Evolutionary conservation across 2,329 filamentous ascomycete genomes (phyloP).

Genomic region (Clarireedia paspali): DNA sequence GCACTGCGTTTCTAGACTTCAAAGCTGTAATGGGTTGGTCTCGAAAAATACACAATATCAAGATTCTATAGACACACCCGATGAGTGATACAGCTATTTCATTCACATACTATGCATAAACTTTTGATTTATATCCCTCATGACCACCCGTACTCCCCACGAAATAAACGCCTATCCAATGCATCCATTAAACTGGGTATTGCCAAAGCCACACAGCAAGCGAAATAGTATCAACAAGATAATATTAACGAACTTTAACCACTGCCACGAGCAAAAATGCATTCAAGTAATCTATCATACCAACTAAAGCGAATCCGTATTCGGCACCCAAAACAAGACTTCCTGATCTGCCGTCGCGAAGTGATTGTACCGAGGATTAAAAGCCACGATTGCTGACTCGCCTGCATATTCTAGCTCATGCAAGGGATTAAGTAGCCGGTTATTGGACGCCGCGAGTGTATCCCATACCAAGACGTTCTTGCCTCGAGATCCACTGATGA

Average conservation of each 20-base stretch:
- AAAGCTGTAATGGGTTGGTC: too few relatives aligned
- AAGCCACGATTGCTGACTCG: slow-evolving; percentile 68
- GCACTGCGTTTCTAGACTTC: too few relatives aligned
- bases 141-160: neutral
- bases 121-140: neutral
- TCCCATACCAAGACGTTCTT: slow-evolving; percentile 83
- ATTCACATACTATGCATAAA: neutral
- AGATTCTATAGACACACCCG: neutral
- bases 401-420: slow-evolving; percentile 58
- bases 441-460: slow-evolving; percentile 47
- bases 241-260: neutral
- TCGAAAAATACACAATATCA: too few relatives aligned
- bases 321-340: slow-evolving; percentile 69
- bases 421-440: slow-evolving; percentile 55
- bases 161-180: slow-evolving; percentile 3
- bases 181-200: slow-evolving; percentile 6
- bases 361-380: slow-evolving; percentile 88
- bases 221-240: neutral
- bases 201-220: slow-evolving; percentile 3
- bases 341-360: slow-evolving; percentile 86
- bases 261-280: neutral
- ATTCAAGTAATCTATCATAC: too few relatives aligned
- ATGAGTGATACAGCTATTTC: neutral
- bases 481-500: slow-evolving; percentile 69
- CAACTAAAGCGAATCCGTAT: slow-evolving; percentile 35